Percentiles rank a stretch among this genome's conserved stretches.
Evolutionary conservation across 352 stramenopile species (phyloP).

Genomic region (Globisporangium cylindrosporum): DNA sequence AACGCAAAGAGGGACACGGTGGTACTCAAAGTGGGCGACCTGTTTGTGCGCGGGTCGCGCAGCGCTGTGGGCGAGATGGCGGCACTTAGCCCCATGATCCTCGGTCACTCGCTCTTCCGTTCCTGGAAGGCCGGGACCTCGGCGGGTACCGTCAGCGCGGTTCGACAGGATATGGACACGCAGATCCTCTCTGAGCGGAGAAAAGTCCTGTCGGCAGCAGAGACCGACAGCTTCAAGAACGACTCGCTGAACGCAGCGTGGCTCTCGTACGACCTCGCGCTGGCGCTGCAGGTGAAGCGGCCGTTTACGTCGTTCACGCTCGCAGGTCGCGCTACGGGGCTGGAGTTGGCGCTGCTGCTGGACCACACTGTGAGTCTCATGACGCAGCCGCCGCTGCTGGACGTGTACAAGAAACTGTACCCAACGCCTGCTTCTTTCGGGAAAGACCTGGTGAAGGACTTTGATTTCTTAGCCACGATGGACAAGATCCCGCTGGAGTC

Average conservation of each 20-base stretch:
- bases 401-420: background rate
- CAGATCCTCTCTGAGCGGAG: conserved; percentile 1
- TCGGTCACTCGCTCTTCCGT: background rate
- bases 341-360: background rate
- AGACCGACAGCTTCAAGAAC: background rate
- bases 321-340: background rate
- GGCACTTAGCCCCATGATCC: conserved; percentile 3
- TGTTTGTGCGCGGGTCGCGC: background rate
- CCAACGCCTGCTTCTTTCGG: background rate
- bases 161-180: background rate
- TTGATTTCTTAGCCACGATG: conserved; percentile 1
- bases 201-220: background rate
- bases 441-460: background rate
- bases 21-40: background rate
- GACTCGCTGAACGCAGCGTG: conserved; percentile 2
- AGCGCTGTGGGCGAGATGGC: background rate
- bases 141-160: background rate
- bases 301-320: background rate
- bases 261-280: conserved; percentile 2
- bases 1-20: background rate
- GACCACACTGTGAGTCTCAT: background rate
- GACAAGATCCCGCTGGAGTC: conserved; percentile 2
- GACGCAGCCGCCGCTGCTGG: background rate
- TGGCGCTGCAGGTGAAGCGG: background rate
- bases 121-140: conserved; percentile 1